Conservation (phyloP, 176 grass and related monocot species). For the Secale cereale region DNA sequence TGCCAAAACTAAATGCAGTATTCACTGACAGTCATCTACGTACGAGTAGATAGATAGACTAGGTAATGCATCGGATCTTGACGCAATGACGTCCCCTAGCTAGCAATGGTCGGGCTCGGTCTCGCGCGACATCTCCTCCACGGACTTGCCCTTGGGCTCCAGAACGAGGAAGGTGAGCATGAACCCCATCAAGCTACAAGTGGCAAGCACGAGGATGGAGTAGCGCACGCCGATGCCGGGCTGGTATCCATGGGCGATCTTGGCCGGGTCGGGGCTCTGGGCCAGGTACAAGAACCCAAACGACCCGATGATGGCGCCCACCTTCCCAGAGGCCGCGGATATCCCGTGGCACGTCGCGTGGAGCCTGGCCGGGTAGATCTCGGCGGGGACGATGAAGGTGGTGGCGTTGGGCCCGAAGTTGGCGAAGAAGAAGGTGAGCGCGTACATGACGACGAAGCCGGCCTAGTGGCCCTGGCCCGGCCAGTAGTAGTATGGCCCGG, state of each 20-base stretch:
- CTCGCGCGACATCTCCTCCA: conserved; percentile 46
- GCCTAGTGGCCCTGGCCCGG: conserved; percentile 12
- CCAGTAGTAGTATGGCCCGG: conserved; percentile 38
- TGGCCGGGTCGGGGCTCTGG: conserved; percentile 18
- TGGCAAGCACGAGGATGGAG: conserved; percentile 39
- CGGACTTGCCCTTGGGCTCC: conserved; percentile 49
- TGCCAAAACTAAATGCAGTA: too few relatives aligned
- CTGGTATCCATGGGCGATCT: conserved; percentile 14
- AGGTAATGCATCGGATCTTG: too few relatives aligned
- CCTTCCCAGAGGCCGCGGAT: conserved; percentile 31
- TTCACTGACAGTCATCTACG: too few relatives aligned
- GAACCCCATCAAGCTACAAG: conserved; percentile 30
- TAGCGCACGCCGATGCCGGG: conserved; percentile 40
- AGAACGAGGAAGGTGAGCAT: conserved; percentile 42
- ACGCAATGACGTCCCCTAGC: not conserved
- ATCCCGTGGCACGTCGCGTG: conserved; percentile 39
- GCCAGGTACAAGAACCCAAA: conserved; percentile 26
- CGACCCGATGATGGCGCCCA: conserved; percentile 10
- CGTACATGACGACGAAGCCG: conserved; percentile 38
- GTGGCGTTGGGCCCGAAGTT: conserved; percentile 64
- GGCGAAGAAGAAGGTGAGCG: conserved; percentile 67
- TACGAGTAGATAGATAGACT: too few relatives aligned
- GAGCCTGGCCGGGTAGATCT: conserved; percentile 38
- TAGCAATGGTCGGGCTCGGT: not conserved
- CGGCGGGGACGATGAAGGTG: conserved; percentile 52